phyloP scores from a whole-genome alignment of 2,329 filamentous ascomycete genomes.

The Orbilia oligospora region DNA sequence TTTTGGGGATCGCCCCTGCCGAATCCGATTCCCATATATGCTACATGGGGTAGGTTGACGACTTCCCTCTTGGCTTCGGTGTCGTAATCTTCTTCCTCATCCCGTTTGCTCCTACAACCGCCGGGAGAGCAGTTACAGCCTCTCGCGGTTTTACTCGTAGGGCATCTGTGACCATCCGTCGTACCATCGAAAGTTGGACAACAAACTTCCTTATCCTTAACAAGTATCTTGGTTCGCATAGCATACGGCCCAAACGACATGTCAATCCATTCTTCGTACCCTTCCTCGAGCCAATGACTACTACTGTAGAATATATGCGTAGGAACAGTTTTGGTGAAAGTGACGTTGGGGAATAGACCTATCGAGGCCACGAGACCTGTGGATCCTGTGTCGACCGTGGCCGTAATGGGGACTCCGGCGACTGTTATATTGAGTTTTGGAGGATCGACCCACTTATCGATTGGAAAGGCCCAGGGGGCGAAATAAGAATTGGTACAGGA shows the following conservation, averaged over 20 bases:
- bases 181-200: slow-evolving; percentile 37
- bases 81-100: not conserved
- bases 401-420: slow-evolving; percentile 40
- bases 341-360: slow-evolving; percentile 33
- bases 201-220: slow-evolving; percentile 48
- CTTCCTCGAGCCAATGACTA: slow-evolving; percentile 58
- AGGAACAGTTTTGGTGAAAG: slow-evolving; percentile 34
- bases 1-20: slow-evolving; percentile 37
- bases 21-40: slow-evolving; percentile 58
- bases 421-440: slow-evolving; percentile 46
- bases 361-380: slow-evolving; percentile 46
- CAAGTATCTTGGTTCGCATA: slow-evolving; percentile 48
- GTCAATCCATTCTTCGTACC: slow-evolving; percentile 57
- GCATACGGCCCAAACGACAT: slow-evolving; percentile 43
- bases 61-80: not conserved
- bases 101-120: not conserved
- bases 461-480: slow-evolving; percentile 37
- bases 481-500: slow-evolving; percentile 36
- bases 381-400: slow-evolving; percentile 45
- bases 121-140: slow-evolving; percentile 16
- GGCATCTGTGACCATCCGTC: slow-evolving; percentile 34
- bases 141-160: slow-evolving; percentile 9
- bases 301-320: slow-evolving; percentile 50
- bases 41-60: not conserved
- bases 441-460: slow-evolving; percentile 31